Conservation (phyloP, 2,329 filamentous ascomycete genomes). For the Ascochyta rabiei region DNA sequence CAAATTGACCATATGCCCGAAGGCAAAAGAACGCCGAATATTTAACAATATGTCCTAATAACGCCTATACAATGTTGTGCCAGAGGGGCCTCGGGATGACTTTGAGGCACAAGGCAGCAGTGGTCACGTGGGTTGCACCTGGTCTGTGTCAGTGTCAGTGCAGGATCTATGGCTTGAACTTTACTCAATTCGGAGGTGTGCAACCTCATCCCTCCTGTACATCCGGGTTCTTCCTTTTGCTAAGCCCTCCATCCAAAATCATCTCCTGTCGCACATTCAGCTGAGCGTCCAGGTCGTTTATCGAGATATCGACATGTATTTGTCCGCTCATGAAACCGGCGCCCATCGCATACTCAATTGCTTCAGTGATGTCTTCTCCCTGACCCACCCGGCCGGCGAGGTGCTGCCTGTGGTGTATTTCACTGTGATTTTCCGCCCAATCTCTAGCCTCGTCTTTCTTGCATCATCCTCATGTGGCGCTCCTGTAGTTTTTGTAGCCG, state of each 20-base stretch:
- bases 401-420: constrained; percentile 57
- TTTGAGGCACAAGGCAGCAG: not conserved
- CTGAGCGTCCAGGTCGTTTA: not conserved
- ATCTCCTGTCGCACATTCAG: constrained; percentile 20
- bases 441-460: constrained; percentile 18
- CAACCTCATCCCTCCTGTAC: not conserved
- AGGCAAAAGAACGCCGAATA: not conserved
- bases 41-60: not conserved
- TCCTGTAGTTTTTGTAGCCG: constrained; percentile 29
- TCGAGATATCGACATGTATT: constrained; percentile 41
- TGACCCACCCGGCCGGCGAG: constrained; percentile 56
- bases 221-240: constrained; percentile 32
- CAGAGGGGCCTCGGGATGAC: not conserved
- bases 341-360: constrained; percentile 51
- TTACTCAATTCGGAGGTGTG: not conserved
- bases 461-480: constrained; percentile 27
- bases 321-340: constrained; percentile 49
- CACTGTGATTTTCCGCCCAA: constrained; percentile 53
- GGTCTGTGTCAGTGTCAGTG: not conserved
- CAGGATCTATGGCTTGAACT: not conserved
- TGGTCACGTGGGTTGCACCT: not conserved
- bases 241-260: constrained; percentile 30
- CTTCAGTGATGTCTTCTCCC: constrained; percentile 54
- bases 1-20: constrained; percentile 27
- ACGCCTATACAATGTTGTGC: not conserved